Percentiles rank a stretch among this genome's conserved stretches.
phyloP scores from a whole-genome alignment of 2,329 filamentous ascomycete species.

The Escovopsis sp. region DNA sequence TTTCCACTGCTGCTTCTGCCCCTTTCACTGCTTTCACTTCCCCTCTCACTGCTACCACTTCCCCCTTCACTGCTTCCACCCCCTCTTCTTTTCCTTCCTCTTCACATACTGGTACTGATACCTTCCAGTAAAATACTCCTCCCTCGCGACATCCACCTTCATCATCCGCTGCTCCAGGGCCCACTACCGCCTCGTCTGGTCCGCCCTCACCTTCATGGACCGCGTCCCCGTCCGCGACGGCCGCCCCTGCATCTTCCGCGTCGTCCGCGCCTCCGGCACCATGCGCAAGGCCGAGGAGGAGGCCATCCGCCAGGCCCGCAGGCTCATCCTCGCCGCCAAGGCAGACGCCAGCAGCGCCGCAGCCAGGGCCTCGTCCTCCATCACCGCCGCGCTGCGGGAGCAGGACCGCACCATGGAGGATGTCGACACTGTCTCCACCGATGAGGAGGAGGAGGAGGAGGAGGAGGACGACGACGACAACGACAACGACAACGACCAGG shows the following conservation, averaged over 20 bases:
- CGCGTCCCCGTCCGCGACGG: constrained; percentile 45
- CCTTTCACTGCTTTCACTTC: too few relatives aligned
- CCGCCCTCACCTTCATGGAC: constrained; percentile 68
- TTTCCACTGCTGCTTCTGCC: too few relatives aligned
- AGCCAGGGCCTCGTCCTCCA: neutral
- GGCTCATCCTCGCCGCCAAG: constrained; percentile 52
- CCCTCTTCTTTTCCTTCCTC: too few relatives aligned
- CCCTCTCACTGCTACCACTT: too few relatives aligned
- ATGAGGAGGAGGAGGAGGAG: too few relatives aligned
- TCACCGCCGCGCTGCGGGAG: constrained; percentile 8
- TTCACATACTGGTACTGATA: too few relatives aligned
- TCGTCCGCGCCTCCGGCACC: constrained; percentile 80
- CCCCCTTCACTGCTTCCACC: too few relatives aligned
- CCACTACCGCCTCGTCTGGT: constrained; percentile 80
- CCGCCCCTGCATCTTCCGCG: constrained; percentile 60
- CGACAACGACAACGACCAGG: constrained; percentile 21
- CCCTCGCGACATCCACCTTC: constrained; percentile 80
- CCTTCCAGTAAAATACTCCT: constrained; percentile 72
- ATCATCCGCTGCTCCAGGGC: constrained; percentile 74
- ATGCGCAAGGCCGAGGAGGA: constrained; percentile 88
- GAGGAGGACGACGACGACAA: constrained; percentile 14
- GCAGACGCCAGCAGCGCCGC: constrained; percentile 17
- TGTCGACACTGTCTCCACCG: constrained; percentile 28
- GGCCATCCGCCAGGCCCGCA: constrained; percentile 62
- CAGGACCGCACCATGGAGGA: constrained; percentile 23